Evolutionary conservation across 2,329 filamentous ascomycete genomes (phyloP), one percentile per base, ranked within the genome.

Genomic region (Diaporthe sp.): DNA sequence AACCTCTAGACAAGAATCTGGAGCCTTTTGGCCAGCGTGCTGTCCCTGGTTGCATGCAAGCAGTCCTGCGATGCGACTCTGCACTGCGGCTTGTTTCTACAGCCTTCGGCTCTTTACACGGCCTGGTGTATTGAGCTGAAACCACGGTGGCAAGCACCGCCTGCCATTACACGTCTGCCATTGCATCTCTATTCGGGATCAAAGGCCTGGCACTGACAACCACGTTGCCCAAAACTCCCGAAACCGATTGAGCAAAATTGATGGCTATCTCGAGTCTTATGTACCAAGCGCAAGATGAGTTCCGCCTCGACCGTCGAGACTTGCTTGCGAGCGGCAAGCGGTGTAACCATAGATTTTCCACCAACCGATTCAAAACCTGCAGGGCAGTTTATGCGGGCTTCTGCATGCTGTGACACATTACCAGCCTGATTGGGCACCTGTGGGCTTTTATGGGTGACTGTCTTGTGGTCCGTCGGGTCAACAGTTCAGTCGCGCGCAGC

Each of bases 351-450:
- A 39, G 42, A 44, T 57, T 65, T 73, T 53, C 71, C 71, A 73
- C 71, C 71, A 55, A 65, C 71, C 58, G 49, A 73, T 65, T 65
- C 19, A 25, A 42, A 34, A 65, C 58, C 25, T 55, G 31, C 34
- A 73, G 34, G 46, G 19, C 58, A 73, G 37, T 34, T 31, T 44
- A 55, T 53, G 46, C 58, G 51, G 59, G 37, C 46, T 55, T 65
- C 46, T 72, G 55, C 69, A 72, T 72, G 53, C 37, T 53, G 70
- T 72, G 58, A 31, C 58, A 73, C 71, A 42, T 19, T n/a, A 22
- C 19, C 71, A 53, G 19, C 37, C 46, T 67, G 71, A 65, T 57
- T 73, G 59, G 59, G 44, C 58, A 39, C 37, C 39, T 72, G 28
- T 31, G 31, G 44, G 19, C 62, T 51, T 37, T 31, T 53, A 37